Evolutionary conservation across 139 green algal species (phyloP).

Genomic region (Picochlorum sp.): DNA sequence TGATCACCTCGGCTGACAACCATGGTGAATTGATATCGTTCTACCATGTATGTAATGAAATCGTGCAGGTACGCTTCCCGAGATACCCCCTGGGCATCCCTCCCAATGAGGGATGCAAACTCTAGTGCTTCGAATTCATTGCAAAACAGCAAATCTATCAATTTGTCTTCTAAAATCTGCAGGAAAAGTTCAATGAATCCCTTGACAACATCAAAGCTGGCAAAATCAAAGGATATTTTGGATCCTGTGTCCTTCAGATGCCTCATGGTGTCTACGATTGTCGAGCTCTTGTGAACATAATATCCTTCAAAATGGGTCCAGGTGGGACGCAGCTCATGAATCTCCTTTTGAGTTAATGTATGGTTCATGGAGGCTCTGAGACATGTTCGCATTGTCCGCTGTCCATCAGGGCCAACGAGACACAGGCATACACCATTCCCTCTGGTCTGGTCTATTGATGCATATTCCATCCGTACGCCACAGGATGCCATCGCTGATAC

Average conservation of each 20-base stretch:
- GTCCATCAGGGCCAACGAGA: constrained; percentile 59
- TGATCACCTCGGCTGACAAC: constrained; percentile 55
- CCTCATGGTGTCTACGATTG: constrained; percentile 25
- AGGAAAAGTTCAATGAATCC: constrained; percentile 42
- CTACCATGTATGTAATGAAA: neutral
- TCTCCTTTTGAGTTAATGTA: constrained; percentile 31
- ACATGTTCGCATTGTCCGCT: constrained; percentile 87
- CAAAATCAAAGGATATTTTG: constrained; percentile 64
- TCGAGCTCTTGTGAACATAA: constrained; percentile 46
- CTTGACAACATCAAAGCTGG: constrained; percentile 66
- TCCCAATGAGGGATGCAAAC: constrained; percentile 16
- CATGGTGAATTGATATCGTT: constrained; percentile 16
- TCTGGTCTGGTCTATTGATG: neutral
- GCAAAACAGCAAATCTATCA: constrained; percentile 75
- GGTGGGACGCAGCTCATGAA: constrained; percentile 2
- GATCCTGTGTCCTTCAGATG: constrained; percentile 16
- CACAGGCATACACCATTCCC: constrained; percentile 54
- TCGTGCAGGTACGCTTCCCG: neutral
- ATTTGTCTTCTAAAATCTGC: constrained; percentile 27
- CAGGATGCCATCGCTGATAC: constrained; percentile 30
- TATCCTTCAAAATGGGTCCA: constrained; percentile 80
- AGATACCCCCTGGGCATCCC: no score
- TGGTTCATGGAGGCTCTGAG: constrained; percentile 66
- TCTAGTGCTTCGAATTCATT: constrained; percentile 73
- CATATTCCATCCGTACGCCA: constrained; percentile 32